phyloP scores from a whole-genome alignment of 225 moss, liverwort and hornwort species.

The Ulota crispa region DNA sequence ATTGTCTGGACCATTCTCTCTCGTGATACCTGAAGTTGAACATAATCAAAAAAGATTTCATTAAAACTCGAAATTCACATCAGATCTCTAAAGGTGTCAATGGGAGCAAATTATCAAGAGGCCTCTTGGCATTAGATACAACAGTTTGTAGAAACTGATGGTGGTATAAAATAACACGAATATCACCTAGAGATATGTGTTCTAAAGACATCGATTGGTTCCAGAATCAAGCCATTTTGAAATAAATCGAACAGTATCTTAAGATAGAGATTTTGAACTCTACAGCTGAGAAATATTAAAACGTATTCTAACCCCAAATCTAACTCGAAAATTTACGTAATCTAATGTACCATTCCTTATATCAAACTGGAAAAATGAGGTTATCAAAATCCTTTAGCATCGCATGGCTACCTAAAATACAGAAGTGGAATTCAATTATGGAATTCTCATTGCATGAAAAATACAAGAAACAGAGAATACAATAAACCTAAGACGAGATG shows the following conservation, averaged over 20 bases:
- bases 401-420: background rate
- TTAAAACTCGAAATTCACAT: constrained; percentile 4
- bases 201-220: constrained; percentile 10
- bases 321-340: background rate
- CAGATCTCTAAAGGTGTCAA: background rate
- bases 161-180: background rate
- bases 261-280: background rate
- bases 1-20: constrained; percentile 97
- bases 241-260: background rate
- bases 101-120: background rate
- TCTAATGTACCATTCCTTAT: background rate
- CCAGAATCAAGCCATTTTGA: background rate
- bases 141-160: background rate
- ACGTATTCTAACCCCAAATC: background rate
- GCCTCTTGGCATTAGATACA: background rate
- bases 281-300: background rate
- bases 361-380: background rate
- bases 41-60: constrained; percentile 1
- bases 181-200: background rate
- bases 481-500: constrained; percentile 4
- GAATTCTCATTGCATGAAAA: background rate
- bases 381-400: background rate
- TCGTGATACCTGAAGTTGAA: constrained; percentile 65
- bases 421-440: background rate
- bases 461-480: background rate